Percentiles rank a stretch among this genome's conserved stretches.
Conservation (phyloP, 441 rosid species). For the Metrosideros polymorpha region DNA sequence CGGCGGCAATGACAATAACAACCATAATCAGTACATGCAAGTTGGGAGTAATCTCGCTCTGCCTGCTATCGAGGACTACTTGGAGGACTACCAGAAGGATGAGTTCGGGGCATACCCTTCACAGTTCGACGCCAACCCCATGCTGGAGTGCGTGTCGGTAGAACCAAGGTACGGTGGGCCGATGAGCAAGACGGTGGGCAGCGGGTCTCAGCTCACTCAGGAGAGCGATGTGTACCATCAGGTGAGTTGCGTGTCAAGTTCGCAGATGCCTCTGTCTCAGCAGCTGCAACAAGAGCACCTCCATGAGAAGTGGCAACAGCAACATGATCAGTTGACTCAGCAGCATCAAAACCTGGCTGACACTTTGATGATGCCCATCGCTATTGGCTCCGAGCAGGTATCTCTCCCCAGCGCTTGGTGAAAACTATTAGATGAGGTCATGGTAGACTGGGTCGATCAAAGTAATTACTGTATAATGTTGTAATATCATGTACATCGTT, state of each 20-base stretch:
- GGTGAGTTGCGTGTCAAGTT: slow-evolving; percentile 1
- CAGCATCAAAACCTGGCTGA: neutral
- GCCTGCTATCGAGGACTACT: slow-evolving; percentile 38
- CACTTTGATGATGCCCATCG: slow-evolving; percentile 26
- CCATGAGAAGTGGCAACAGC: slow-evolving; percentile 21
- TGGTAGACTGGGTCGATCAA: neutral
- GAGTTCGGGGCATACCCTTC: slow-evolving; percentile 14
- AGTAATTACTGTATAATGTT: neutral
- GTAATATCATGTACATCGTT: neutral
- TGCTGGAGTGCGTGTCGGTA: slow-evolving; percentile 17
- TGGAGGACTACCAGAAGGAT: slow-evolving; percentile 38
- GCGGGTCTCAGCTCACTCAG: slow-evolving; percentile 4
- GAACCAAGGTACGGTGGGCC: slow-evolving; percentile 19
- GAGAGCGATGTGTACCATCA: slow-evolving; percentile 23
- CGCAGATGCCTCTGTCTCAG: slow-evolving; percentile 22
- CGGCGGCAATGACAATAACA: neutral
- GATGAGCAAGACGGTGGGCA: neutral
- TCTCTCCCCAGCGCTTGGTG: neutral
- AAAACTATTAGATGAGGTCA: neutral
- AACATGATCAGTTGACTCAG: neutral
- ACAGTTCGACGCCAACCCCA: slow-evolving; percentile 12
- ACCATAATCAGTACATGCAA: slow-evolving; percentile 19
- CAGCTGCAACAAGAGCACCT: slow-evolving; percentile 26
- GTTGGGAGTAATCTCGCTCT: slow-evolving; percentile 25
- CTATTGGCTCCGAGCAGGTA: slow-evolving; percentile 42